Percentiles rank a stretch among this genome's conserved stretches.
Evolutionary conservation across 768 basidiomycete genomes (phyloP).

Genomic region (Trametes cinnabarina): DNA sequence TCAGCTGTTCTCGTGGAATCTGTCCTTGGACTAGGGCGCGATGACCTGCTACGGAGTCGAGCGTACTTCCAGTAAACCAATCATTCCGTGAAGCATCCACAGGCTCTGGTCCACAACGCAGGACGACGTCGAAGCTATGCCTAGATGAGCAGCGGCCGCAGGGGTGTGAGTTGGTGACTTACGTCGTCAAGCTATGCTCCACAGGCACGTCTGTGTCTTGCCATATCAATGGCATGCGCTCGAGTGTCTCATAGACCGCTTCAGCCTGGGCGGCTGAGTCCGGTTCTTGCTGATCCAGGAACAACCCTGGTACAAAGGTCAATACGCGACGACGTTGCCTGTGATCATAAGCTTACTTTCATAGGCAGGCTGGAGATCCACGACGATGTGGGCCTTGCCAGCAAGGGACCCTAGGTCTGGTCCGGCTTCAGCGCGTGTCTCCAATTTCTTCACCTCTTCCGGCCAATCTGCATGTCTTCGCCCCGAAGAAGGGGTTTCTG

Average conservation of each 20-base stretch:
- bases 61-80: conserved; percentile 54
- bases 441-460: conserved; percentile 39
- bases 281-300: conserved; percentile 10
- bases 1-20: conserved; percentile 40
- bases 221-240: conserved; percentile 56
- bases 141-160: background rate
- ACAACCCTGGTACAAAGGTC: conserved; percentile 21
- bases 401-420: conserved; percentile 46
- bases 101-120: conserved; percentile 52
- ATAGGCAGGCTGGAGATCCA: conserved; percentile 54
- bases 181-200: conserved; percentile 66
- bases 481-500: background rate
- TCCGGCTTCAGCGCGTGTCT: conserved; percentile 27
- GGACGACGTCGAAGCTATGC: conserved; percentile 60
- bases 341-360: conserved; percentile 41
- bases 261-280: conserved; percentile 32
- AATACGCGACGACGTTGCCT: background rate
- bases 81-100: conserved; percentile 44
- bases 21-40: conserved; percentile 50
- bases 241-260: conserved; percentile 47
- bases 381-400: conserved; percentile 41
- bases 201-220: conserved; percentile 45
- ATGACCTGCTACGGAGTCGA: conserved; percentile 53
- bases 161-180: conserved; percentile 12
- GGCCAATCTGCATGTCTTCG: conserved; percentile 31